A percentile compares a stretch with the other conserved stretches of the same genome.
Conservation (phyloP, 2,329 filamentous ascomycete genomes). For the Neonectria ditissima region DNA sequence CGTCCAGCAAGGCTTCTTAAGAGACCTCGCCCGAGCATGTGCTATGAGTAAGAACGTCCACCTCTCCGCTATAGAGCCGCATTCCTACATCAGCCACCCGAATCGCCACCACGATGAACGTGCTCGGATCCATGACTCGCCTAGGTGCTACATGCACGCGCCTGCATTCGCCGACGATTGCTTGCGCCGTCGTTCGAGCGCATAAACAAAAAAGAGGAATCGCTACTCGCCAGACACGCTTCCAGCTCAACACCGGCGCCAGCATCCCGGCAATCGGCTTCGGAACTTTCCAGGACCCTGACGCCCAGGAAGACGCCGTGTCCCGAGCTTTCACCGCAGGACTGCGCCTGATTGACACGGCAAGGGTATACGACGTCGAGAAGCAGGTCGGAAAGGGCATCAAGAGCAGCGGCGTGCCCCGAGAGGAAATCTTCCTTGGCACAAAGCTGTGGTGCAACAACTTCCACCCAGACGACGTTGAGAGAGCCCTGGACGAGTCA, state of each 20-base stretch:
- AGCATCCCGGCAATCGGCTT: conserved; percentile 46
- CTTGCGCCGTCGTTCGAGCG: too few species aligned
- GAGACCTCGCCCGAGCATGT: too few species aligned
- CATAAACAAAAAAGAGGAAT: neutral
- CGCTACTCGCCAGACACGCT: conserved; percentile 15
- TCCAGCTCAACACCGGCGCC: conserved; percentile 30
- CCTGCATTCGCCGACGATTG: too few species aligned
- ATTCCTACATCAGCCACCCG: too few species aligned
- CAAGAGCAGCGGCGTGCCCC: conserved; percentile 55
- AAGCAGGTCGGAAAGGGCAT: conserved; percentile 41
- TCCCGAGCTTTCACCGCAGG: conserved; percentile 45
- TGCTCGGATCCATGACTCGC: too few species aligned
- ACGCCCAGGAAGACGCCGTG: conserved; percentile 45
- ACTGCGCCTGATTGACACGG: conserved; percentile 52
- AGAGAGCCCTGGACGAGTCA: conserved; percentile 42
- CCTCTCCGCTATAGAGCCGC: too few species aligned
- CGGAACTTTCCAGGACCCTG: conserved; percentile 47
- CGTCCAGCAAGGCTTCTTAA: too few species aligned
- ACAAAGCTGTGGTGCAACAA: conserved; percentile 50
- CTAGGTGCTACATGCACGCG: too few species aligned
- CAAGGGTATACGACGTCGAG: conserved; percentile 30
- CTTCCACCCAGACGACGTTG: conserved; percentile 45
- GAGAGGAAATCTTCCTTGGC: conserved; percentile 62
- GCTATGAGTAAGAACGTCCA: too few species aligned
- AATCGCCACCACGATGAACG: too few species aligned